Percentiles rank a stretch among this genome's conserved stretches.
Evolutionary conservation across 2,329 filamentous ascomycete genomes (phyloP).

Genomic region (Penicillium sp.): DNA sequence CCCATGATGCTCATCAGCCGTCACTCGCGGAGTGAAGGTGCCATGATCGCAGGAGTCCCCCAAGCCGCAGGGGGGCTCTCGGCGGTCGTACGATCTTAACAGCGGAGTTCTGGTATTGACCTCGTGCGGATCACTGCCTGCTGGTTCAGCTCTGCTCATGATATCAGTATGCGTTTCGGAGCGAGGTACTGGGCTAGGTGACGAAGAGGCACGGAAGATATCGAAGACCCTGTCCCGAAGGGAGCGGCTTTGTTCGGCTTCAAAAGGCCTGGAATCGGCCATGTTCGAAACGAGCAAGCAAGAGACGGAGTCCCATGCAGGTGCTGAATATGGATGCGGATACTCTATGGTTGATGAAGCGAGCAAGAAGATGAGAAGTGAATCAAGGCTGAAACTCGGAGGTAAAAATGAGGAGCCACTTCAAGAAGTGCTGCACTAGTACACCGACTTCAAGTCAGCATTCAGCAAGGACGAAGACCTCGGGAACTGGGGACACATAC

Average conservation of each 20-base stretch:
- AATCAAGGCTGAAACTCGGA: not conserved
- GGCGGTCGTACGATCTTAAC: conserved; percentile 45
- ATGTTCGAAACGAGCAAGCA: conserved; percentile 25
- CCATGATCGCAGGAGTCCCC: conserved; percentile 67
- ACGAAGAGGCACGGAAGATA: conserved; percentile 33
- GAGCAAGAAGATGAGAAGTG: not conserved
- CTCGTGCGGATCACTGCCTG: conserved; percentile 10
- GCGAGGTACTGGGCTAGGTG: conserved; percentile 7
- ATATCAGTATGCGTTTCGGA: conserved; percentile 17
- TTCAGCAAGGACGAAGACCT: not conserved
- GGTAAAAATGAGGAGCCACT: not conserved
- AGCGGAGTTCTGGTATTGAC: conserved; percentile 43
- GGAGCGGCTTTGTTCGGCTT: conserved; percentile 32
- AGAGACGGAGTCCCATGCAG: conserved; percentile 10
- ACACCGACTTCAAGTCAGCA: not conserved
- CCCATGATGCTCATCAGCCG: conserved; percentile 52
- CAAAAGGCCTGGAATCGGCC: conserved; percentile 33
- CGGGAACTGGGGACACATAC: not conserved
- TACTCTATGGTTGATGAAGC: not conserved
- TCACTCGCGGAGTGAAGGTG: conserved; percentile 73
- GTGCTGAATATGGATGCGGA: not conserved
- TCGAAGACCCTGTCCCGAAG: conserved; percentile 39
- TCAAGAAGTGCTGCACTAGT: not conserved
- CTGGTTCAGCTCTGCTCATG: conserved; percentile 16
- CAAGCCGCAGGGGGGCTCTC: conserved; percentile 43